Base-by-base conservation (phyloP, 169 alveolate species). In the Plasmodium coatneyi region DNA sequence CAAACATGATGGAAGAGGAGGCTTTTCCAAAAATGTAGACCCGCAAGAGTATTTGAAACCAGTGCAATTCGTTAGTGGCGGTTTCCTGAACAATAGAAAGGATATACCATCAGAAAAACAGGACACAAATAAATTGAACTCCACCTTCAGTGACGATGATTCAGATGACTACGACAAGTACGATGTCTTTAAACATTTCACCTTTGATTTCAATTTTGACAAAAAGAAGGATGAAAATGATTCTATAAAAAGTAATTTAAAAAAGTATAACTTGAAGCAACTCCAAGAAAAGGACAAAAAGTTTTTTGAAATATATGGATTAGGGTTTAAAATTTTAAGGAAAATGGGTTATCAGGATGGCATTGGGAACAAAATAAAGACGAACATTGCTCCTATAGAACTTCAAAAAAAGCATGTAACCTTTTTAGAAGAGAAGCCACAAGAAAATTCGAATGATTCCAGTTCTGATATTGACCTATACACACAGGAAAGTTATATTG, bases 321-420 rank as follows among this genome's bases (percentile, higher is more conserved):
- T 87, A 78, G 93, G 93, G 22, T 87, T 87, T 87, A 87, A 87
- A 87, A 87, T 87, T 36, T 87, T 87, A 87, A 78, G 81, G 49
- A 87, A 87, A 56, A 87, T 87, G 93, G 93, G 93, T 12, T 87
- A 87, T 78, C 79, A 87, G 79, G 93, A 87, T 56, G 93, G 93
- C 30, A 87, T 87, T 78, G 93, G 93, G 71, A 87, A 87, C 22
- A 70, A 87, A 56, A 87, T 87, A 28, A 87, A 87, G 79, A 87
- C 93, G 30, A 87, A 87, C 46, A 87, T 87, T n/a, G 93, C 87
- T n/a, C 93, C 93, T 49, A 87, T 87, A 54, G 93, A 87, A 79
- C 43, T 87, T 79, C 54, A 84, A 52, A 87, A 87, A 56, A 79
- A 87, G 82, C 80, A 87, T 60, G 71, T 36, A 71, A 32, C 34